Evolutionary conservation across 1,284 basidiomycete species (phyloP), one percentile per base, ranked within the genome.

Genomic region (Puccinia novopanici): DNA sequence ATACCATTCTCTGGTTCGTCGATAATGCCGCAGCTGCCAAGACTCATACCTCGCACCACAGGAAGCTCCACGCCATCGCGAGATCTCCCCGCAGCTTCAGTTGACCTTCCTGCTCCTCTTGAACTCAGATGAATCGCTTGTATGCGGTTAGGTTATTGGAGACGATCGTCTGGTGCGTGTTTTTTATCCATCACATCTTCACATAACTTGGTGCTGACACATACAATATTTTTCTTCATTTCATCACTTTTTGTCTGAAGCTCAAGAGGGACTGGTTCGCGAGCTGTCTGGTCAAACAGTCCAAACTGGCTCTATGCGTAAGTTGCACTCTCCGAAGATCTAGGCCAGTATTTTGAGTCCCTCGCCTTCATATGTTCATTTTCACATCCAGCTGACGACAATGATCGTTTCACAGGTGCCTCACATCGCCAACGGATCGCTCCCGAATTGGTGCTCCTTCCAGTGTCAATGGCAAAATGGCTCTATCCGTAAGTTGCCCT

Each of bases 1-100:
- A 52, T 17, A 48, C 75, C 10, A 24, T 77, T 9, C 48, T 55
- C 27, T 77, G 75, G 75, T 77, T 77, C 27, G 63, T 67, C 50
- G 75, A 77, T 54, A 22, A 61, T 24, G 75, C 75, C 45, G 75
- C 75, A 3, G 75, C 61, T 19, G 48, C 34, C 0, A 67, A 67
- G 50, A 65, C 57, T 15, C 61, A 8, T 68, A 77, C 45, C 63
- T 1, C 45, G 30, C 19, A 40, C 63, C 22, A 52, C 48, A 42
- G n/a, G 19, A 9, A 27, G 27, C 8, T 30, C 65, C 22, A 19
- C 45, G 19, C 42, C 22, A 17, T 74, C 48, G 15, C 17, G 57
- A 24, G 17, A 71, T 24, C 5, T 40, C 24, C 50, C 68, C 40
- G 40, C 8, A 34, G 40, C 6, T n/a, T 12, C 24, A 40, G 22